phyloP scores from a whole-genome alignment of 1,284 basidiomycete species.

The Leccinum fallax region DNA sequence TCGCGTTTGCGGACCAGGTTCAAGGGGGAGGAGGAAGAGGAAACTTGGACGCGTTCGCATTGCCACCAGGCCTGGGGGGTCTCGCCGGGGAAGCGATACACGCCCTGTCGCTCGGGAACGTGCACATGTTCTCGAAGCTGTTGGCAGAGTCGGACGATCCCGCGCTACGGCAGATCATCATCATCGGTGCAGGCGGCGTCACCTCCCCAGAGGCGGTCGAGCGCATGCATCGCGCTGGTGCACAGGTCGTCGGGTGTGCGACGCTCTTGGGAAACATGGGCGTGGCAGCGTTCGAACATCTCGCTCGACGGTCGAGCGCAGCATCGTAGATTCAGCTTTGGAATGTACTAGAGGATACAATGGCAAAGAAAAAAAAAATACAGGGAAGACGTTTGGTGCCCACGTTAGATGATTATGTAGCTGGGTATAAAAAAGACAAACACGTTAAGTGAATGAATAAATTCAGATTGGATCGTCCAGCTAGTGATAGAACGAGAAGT shows the following conservation, averaged over 20 bases:
- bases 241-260: constrained; percentile 70
- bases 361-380: constrained; percentile 17
- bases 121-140: constrained; percentile 58
- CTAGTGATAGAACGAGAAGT: constrained; percentile 25
- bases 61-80: constrained; percentile 67
- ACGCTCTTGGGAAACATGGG: constrained; percentile 72
- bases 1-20: constrained; percentile 62
- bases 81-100: constrained; percentile 78
- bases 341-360: constrained; percentile 20
- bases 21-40: constrained; percentile 1
- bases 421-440: not conserved
- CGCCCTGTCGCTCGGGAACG: constrained; percentile 73
- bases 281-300: constrained; percentile 60
- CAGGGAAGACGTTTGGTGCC: constrained; percentile 19
- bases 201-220: constrained; percentile 54
- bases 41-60: constrained; percentile 44
- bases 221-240: constrained; percentile 73
- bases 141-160: constrained; percentile 46
- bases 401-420: constrained; percentile 14
- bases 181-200: constrained; percentile 81
- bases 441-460: constrained; percentile 35
- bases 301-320: constrained; percentile 28
- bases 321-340: constrained; percentile 9
- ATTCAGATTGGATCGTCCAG: constrained; percentile 21
- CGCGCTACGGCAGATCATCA: constrained; percentile 49